Percentiles rank a stretch among this genome's conserved stretches.
Evolutionary conservation across 192 early-diverging fungal species (phyloP).

Genomic region (Dissophora globulifera): DNA sequence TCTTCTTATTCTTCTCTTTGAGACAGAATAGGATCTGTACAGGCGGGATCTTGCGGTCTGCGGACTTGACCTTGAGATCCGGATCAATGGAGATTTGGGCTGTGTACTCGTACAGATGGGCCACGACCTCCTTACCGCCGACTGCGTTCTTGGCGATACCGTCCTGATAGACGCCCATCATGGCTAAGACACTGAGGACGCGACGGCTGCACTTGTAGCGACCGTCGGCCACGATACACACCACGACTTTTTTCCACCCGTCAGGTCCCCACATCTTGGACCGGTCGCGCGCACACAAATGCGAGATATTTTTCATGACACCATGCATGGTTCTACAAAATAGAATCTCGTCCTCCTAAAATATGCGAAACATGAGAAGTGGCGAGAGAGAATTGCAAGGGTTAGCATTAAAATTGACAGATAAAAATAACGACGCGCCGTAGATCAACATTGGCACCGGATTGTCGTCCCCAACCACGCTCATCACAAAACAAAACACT

Average conservation of each 20-base stretch:
- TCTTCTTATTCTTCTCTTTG: slow-evolving; percentile 79
- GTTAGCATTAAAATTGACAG: too few species aligned
- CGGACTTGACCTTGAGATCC: slow-evolving; percentile 61
- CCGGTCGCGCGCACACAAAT: slow-evolving; percentile 72
- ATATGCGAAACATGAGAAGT: too few species aligned
- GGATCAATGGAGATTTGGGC: slow-evolving; percentile 67
- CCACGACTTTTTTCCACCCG: slow-evolving; percentile 84
- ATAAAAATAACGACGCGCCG: neutral
- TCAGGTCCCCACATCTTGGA: slow-evolving; percentile 75
- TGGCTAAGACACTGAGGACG: slow-evolving; percentile 71
- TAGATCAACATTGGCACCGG: too few species aligned
- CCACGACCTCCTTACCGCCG: slow-evolving; percentile 68
- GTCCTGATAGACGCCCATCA: slow-evolving; percentile 85
- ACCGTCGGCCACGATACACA: slow-evolving; percentile 84
- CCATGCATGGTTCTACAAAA: slow-evolving; percentile 91
- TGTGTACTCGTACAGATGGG: slow-evolving; percentile 77
- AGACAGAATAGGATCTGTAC: slow-evolving; percentile 82
- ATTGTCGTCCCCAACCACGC: too few species aligned
- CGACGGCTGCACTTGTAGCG: slow-evolving; percentile 72
- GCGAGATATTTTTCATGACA: slow-evolving; percentile 88
- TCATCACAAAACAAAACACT: too few species aligned
- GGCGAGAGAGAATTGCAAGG: too few species aligned
- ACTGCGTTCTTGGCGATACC: slow-evolving; percentile 74
- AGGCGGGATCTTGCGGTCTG: slow-evolving; percentile 65
- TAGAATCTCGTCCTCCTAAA: slow-evolving; percentile 89